Percentiles rank a stretch among this genome's conserved stretches.
Evolutionary conservation across 805 yeast species (phyloP).

Genomic region (Candida sithepensis): DNA sequence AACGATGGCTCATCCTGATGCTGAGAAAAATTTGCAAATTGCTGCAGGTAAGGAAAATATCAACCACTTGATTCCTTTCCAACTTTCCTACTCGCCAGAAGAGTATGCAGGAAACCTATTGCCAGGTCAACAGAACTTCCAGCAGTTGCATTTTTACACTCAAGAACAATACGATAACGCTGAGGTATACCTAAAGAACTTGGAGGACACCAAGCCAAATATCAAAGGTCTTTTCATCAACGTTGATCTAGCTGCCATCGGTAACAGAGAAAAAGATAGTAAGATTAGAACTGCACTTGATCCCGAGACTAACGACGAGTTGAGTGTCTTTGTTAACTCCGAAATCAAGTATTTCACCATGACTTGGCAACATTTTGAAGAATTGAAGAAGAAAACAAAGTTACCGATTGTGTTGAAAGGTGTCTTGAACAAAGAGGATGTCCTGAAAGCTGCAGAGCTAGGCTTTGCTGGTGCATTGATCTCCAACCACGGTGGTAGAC

Average conservation of each 20-base stretch:
- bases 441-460: conserved; percentile 50
- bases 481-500: conserved; percentile 75
- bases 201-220: conserved; percentile 41
- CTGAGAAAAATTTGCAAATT: conserved; percentile 73
- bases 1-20: conserved; percentile 82
- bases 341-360: conserved; percentile 23
- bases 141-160: conserved; percentile 68
- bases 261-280: conserved; percentile 84
- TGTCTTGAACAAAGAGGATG: conserved; percentile 61
- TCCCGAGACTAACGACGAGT: conserved; percentile 25
- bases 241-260: conserved; percentile 83
- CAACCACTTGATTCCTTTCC: conserved; percentile 84
- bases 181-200: conserved; percentile 16
- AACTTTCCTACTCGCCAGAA: conserved; percentile 78
- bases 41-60: conserved; percentile 66
- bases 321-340: conserved; percentile 8
- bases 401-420: conserved; percentile 57
- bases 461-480: conserved; percentile 61
- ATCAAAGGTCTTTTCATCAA: conserved; percentile 76
- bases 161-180: conserved; percentile 64
- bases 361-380: conserved; percentile 56
- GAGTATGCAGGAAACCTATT: conserved; percentile 66
- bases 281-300: conserved; percentile 57
- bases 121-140: conserved; percentile 71
- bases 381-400: conserved; percentile 42